Conservation (phyloP, 2,329 filamentous ascomycete species). For the Alternaria atra region DNA sequence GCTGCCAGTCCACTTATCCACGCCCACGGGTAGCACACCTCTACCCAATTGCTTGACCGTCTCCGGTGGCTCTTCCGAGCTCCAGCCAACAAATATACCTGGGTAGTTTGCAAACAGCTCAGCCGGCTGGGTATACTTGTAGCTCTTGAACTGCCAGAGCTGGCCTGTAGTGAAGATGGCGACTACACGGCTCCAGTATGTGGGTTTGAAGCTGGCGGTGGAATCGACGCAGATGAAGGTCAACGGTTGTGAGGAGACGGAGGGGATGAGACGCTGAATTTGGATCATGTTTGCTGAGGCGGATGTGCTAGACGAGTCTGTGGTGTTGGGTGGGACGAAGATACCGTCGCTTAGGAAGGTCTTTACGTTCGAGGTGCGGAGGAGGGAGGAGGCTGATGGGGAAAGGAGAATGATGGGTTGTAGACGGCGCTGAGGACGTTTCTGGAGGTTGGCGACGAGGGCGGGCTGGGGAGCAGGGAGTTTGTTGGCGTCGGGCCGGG, state of each 20-base stretch:
- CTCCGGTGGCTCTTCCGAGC: constrained; percentile 80
- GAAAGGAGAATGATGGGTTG: constrained; percentile 95
- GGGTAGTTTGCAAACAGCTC: constrained; percentile 90
- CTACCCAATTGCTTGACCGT: constrained; percentile 86
- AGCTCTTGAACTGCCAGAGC: constrained; percentile 97
- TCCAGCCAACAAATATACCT: constrained; percentile 91
- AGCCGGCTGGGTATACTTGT: constrained; percentile 90
- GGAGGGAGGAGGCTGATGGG: constrained; percentile 90
- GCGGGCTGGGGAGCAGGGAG: constrained; percentile 44
- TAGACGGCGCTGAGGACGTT: constrained; percentile 57
- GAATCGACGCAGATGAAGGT: constrained; percentile 96
- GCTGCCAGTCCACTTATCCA: constrained; percentile 80
- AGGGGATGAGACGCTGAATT: constrained; percentile 78
- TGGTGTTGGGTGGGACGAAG: constrained; percentile 78
- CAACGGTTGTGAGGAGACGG: constrained; percentile 73
- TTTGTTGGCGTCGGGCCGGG: constrained; percentile 52
- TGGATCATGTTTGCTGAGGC: constrained; percentile 75
- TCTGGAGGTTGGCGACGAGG: constrained; percentile 52
- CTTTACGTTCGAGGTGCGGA: constrained; percentile 95
- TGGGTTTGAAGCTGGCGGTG: constrained; percentile 93
- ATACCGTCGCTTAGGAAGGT: constrained; percentile 87
- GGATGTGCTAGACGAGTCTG: constrained; percentile 67
- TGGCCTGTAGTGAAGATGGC: constrained; percentile 98
- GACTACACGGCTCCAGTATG: constrained; percentile 95
- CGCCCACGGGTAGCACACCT: constrained; percentile 76